Conservation (phyloP, 805 yeast species). For the Nakazawaea laoshanensis region DNA sequence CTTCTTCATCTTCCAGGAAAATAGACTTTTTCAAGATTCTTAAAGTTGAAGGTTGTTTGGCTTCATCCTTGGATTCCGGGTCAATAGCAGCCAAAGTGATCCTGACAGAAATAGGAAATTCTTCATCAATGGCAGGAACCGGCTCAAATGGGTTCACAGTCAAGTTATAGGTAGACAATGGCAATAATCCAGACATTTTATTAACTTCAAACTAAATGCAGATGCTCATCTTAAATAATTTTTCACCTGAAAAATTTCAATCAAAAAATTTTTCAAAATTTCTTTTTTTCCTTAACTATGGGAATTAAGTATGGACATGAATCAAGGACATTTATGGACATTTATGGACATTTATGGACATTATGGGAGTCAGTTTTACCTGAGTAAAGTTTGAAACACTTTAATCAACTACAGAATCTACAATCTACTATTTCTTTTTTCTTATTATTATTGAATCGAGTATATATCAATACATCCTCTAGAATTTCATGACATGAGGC, state of each 20-base stretch:
- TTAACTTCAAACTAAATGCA: neutral
- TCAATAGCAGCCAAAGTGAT: slow-evolving; percentile 93
- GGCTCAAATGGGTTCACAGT: slow-evolving; percentile 84
- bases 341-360: too few relatives aligned
- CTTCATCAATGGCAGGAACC: slow-evolving; percentile 77
- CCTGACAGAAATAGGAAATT: slow-evolving; percentile 83
- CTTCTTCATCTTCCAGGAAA: slow-evolving; percentile 30
- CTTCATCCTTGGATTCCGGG: slow-evolving; percentile 78
- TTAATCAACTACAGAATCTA: neutral
- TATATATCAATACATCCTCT: slow-evolving; percentile 1
- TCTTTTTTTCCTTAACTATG: neutral
- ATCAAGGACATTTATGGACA: too few relatives aligned
- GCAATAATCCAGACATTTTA: slow-evolving; percentile 63
- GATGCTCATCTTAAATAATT: slow-evolving; percentile 9
- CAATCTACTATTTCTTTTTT: neutral
- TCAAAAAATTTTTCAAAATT: slow-evolving; percentile 1
- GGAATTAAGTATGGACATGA: neutral
- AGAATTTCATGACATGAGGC: slow-evolving; percentile 97
- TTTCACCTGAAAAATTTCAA: slow-evolving; percentile 2
- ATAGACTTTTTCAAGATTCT: slow-evolving; percentile 73
- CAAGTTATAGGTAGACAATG: slow-evolving; percentile 80
- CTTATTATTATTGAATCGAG: neutral
- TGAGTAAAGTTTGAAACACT: too few relatives aligned
- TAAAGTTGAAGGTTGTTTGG: slow-evolving; percentile 78
- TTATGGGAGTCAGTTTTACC: too few relatives aligned